phyloP scores from a whole-genome alignment of 495 filamentous ascomycete species.

The Penicillium salamii region DNA sequence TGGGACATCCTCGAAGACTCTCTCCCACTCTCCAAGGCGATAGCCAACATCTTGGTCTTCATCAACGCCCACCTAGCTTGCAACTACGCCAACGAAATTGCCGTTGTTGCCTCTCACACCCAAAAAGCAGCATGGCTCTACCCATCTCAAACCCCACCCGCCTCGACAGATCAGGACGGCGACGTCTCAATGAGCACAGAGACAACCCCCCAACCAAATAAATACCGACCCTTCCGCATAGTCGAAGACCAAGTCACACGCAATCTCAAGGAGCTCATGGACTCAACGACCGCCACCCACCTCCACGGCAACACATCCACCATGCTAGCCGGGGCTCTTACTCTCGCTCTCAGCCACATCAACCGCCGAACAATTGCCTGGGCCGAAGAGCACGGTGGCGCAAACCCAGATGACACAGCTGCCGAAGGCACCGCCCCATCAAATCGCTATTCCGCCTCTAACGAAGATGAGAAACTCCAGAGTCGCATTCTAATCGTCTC shows the following conservation, averaged over 20 bases:
- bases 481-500: constrained; percentile 88
- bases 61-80: constrained; percentile 93
- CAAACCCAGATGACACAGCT: constrained; percentile 27
- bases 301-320: constrained; percentile 64
- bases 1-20: constrained; percentile 76
- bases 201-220: constrained; percentile 51
- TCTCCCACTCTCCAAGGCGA: constrained; percentile 78
- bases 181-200: constrained; percentile 35
- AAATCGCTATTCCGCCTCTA: constrained; percentile 38
- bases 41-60: constrained; percentile 92
- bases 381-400: constrained; percentile 45
- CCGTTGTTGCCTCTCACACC: constrained; percentile 85
- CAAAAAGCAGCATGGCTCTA: constrained; percentile 87
- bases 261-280: constrained; percentile 67
- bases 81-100: constrained; percentile 88
- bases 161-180: constrained; percentile 18
- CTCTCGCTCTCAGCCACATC: constrained; percentile 84
- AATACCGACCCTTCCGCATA: constrained; percentile 86
- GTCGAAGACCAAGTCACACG: constrained; percentile 74
- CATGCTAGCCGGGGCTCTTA: constrained; percentile 87
- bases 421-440: constrained; percentile 25
- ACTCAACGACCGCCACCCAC: constrained; percentile 56
- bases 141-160: constrained; percentile 43
- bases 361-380: constrained; percentile 57
- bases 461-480: constrained; percentile 51